These are phyloP conservation scores for Pterothamnion heteromorphum DNA, from an alignment of 31 red algal species.

Conservation along the genomic window DNA sequence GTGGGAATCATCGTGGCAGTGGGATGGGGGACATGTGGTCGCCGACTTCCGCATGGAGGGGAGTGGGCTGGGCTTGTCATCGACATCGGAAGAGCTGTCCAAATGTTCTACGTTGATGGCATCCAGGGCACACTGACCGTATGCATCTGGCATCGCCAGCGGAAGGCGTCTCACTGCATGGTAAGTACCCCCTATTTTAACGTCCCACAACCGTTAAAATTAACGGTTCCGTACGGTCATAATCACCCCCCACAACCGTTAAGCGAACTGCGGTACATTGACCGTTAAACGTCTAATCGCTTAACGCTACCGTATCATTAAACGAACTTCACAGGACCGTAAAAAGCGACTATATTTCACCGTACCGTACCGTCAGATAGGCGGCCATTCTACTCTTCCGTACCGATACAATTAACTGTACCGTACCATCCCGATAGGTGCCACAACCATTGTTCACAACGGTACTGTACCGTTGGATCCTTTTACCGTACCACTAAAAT, in stretches of 20 bases:
- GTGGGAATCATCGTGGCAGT: too few relatives aligned
- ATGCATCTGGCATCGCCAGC: not conserved
- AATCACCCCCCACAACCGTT: not conserved
- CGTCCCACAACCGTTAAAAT: not conserved
- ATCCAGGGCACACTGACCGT: too few relatives aligned
- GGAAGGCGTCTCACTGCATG: not conserved
- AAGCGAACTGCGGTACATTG: not conserved
- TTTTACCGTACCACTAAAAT: too few relatives aligned
- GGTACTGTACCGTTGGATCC: too few relatives aligned
- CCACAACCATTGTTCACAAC: too few relatives aligned
- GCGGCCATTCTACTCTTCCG: not conserved
- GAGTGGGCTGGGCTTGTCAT: too few relatives aligned
- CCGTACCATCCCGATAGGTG: not conserved
- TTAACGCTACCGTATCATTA: not conserved
- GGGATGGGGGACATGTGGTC: too few relatives aligned
- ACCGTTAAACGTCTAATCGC: slow-evolving; percentile 1
- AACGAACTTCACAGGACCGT: not conserved
- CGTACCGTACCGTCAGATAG: not conserved
- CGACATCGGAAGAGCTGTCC: too few relatives aligned
- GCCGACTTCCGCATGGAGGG: too few relatives aligned
- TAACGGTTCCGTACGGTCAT: not conserved
- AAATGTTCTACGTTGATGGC: too few relatives aligned
- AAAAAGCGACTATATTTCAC: not conserved
- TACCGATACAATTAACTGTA: not conserved
- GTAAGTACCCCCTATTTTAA: not conserved